Evolutionary conservation across 176 grass and related monocot genomes (phyloP).

Genomic region (Triticum timopheevii): DNA sequence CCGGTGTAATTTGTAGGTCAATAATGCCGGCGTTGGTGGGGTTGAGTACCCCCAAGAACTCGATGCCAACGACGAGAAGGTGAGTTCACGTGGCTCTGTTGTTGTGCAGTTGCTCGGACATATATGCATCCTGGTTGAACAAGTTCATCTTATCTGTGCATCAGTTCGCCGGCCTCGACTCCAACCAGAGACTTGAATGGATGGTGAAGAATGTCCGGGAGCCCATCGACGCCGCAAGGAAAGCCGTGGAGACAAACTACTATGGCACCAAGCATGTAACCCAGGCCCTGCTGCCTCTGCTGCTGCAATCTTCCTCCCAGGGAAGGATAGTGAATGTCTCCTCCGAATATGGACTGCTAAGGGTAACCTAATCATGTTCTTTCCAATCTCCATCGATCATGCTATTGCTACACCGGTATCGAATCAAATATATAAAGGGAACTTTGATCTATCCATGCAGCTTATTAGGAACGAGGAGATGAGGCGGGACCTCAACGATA

Average conservation of each 20-base stretch:
- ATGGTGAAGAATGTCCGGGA: not conserved
- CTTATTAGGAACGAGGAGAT: slow-evolving; percentile 38
- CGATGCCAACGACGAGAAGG: not conserved
- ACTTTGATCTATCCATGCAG: not conserved
- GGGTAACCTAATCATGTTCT: slow-evolving; percentile 13
- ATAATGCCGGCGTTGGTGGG: slow-evolving; percentile 18
- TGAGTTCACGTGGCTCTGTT: not conserved
- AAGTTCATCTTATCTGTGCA: not conserved
- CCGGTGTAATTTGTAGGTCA: slow-evolving; percentile 1
- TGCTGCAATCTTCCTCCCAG: slow-evolving; percentile 37
- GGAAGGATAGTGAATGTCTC: slow-evolving; percentile 58
- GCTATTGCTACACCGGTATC: no score
- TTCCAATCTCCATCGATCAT: no score
- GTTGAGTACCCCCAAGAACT: not conserved
- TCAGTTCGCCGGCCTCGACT: slow-evolving; percentile 16
- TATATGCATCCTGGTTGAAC: not conserved
- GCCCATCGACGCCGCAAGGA: slow-evolving; percentile 24
- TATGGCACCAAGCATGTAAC: slow-evolving; percentile 44
- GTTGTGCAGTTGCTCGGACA: no score
- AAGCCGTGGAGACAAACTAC: slow-evolving; percentile 56
- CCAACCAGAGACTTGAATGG: not conserved
- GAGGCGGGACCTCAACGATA: slow-evolving; percentile 36
- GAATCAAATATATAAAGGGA: no score
- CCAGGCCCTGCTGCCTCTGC: slow-evolving; percentile 34
- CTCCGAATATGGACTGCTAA: slow-evolving; percentile 27